These are phyloP conservation scores for Trichoderma gracile DNA, from an alignment of 2,329 filamentous ascomycete genomes.

Conservation along the genomic window DNA sequence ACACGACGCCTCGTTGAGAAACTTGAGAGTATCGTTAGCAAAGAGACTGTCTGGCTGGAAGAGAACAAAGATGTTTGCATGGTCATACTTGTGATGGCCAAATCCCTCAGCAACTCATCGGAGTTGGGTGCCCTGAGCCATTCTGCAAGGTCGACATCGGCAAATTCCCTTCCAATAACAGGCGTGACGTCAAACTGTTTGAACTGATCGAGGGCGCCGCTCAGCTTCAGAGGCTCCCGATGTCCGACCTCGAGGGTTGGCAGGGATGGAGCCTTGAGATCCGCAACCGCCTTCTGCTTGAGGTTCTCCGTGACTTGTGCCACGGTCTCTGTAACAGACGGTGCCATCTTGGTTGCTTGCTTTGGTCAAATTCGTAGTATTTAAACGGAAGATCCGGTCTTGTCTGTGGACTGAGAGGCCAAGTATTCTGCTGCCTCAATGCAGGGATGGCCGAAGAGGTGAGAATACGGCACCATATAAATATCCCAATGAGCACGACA, in stretches of 20 bases:
- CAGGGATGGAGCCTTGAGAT: background rate
- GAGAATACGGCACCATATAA: background rate
- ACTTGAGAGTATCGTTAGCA: constrained; percentile 25
- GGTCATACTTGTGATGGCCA: constrained; percentile 49
- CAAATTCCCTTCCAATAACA: constrained; percentile 53
- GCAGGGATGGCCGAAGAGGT: background rate
- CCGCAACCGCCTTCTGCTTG: constrained; percentile 1
- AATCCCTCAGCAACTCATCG: constrained; percentile 53
- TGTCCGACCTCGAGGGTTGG: constrained; percentile 6
- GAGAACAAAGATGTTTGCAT: too few species aligned
- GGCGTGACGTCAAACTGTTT: constrained; percentile 47
- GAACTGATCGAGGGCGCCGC: constrained; percentile 39
- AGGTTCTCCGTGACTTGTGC: constrained; percentile 8
- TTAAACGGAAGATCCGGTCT: too few species aligned
- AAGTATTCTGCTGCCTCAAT: background rate
- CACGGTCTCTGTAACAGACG: constrained; percentile 16
- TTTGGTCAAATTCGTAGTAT: background rate
- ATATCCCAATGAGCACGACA: background rate
- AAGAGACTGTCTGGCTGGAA: background rate
- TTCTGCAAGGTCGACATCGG: constrained; percentile 39
- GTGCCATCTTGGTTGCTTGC: background rate
- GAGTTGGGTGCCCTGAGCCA: constrained; percentile 40
- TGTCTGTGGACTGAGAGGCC: background rate
- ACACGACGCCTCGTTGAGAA: constrained; percentile 43
- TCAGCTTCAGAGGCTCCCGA: constrained; percentile 21